These are phyloP conservation scores for Jatropha curcas DNA, from an alignment of 345 rosid species.

Conservation along the genomic window DNA sequence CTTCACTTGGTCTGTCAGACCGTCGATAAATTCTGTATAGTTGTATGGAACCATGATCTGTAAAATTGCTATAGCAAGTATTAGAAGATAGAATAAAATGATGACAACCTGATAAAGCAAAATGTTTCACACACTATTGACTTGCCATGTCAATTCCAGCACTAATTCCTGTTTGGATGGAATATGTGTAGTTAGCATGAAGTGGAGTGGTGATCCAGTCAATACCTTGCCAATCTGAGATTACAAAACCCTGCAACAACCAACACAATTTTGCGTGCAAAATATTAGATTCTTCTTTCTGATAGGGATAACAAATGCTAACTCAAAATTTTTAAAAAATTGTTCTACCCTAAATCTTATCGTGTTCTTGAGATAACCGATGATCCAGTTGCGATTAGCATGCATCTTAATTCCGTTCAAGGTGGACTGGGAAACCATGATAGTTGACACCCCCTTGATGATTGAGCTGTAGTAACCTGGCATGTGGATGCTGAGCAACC, in stretches of 20 bases:
- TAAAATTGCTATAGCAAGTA: slow-evolving; percentile 3
- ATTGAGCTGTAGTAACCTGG: slow-evolving; percentile 67
- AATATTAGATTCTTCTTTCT: too few species aligned
- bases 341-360: slow-evolving; percentile 66
- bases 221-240: slow-evolving; percentile 94
- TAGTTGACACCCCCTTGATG: slow-evolving; percentile 77
- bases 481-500: slow-evolving; percentile 68
- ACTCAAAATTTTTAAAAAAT: not conserved
- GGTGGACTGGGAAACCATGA: slow-evolving; percentile 93
- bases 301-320: not conserved
- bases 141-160: slow-evolving; percentile 96
- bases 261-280: not conserved
- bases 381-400: slow-evolving; percentile 56
- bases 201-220: slow-evolving; percentile 83
- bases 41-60: slow-evolving; percentile 93
- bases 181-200: slow-evolving; percentile 71
- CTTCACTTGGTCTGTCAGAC: slow-evolving; percentile 63
- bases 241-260: slow-evolving; percentile 78
- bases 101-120: not conserved
- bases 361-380: slow-evolving; percentile 67
- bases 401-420: slow-evolving; percentile 92
- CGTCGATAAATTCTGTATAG: slow-evolving; percentile 69
- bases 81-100: too few species aligned
- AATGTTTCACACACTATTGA: not conserved
- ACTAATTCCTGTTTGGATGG: slow-evolving; percentile 65